These are phyloP conservation scores for Chlorophyllum brunneum DNA, from an alignment of 768 basidiomycete species.

Conservation along the genomic window DNA sequence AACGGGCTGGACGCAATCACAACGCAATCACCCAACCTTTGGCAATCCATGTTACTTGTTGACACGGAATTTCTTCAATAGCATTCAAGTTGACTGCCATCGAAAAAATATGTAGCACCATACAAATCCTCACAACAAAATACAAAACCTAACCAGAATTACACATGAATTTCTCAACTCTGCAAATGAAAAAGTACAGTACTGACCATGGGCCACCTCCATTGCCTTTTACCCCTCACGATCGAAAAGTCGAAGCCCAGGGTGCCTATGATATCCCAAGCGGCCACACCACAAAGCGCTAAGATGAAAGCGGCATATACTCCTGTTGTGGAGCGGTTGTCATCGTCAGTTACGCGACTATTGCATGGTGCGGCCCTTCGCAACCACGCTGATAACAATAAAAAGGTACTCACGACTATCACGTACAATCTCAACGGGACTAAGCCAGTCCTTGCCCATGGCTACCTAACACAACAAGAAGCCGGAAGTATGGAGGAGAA, in stretches of 20 bases:
- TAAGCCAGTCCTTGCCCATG: conserved; percentile 25
- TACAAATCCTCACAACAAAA: conserved; percentile 27
- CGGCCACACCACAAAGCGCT: conserved; percentile 28
- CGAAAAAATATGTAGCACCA: conserved; percentile 30
- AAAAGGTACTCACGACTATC: conserved; percentile 22
- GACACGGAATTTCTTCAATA: conserved; percentile 29
- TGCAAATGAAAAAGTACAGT: neutral
- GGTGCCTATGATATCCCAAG: conserved; percentile 28
- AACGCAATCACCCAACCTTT: too few species aligned
- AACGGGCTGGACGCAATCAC: too few species aligned
- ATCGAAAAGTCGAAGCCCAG: conserved; percentile 29
- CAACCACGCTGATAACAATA: neutral
- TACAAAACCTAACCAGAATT: conserved; percentile 24
- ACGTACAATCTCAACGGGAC: conserved; percentile 24
- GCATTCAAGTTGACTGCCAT: conserved; percentile 31
- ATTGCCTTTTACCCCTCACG: conserved; percentile 24
- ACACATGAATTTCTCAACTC: neutral
- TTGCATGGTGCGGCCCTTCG: neutral
- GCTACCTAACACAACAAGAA: neutral
- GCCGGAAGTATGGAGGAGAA: conserved; percentile 8
- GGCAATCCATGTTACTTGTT: conserved; percentile 27
- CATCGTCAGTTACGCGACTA: neutral
- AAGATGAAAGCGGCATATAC: conserved; percentile 28
- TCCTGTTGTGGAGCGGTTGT: conserved; percentile 15
- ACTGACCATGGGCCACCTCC: conserved; percentile 32